These are phyloP conservation scores for Paramecium caudatum DNA, from an alignment of 73 alveolate species.

Conservation along the genomic window DNA sequence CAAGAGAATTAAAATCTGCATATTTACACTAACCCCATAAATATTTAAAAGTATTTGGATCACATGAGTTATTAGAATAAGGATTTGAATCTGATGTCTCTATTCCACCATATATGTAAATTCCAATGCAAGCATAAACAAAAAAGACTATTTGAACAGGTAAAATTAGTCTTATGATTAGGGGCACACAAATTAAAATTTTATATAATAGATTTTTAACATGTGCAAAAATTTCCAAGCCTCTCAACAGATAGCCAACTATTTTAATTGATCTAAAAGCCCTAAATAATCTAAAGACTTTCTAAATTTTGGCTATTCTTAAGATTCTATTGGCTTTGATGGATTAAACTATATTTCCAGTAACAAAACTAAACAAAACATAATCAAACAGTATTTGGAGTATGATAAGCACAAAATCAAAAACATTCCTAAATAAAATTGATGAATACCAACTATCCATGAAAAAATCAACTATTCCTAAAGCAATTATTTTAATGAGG, in stretches of 20 bases:
- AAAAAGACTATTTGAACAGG: conserved; percentile 56
- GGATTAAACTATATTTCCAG: conserved; percentile 40
- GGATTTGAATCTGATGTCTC: not conserved
- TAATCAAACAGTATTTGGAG: conserved; percentile 70
- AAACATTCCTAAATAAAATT: conserved; percentile 45
- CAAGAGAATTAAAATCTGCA: conserved; percentile 62
- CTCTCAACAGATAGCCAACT: conserved; percentile 47
- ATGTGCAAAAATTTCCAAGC: conserved; percentile 63
- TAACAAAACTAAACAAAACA: conserved; percentile 42
- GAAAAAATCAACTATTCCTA: conserved; percentile 44
- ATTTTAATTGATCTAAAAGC: conserved; percentile 72
- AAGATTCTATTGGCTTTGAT: conserved; percentile 74
- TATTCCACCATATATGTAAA: conserved; percentile 45
- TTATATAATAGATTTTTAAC: conserved; percentile 70
- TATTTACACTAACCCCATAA: conserved; percentile 58
- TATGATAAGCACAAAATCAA: conserved; percentile 56
- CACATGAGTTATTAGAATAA: conserved; percentile 9
- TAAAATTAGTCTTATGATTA: conserved; percentile 53
- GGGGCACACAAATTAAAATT: conserved; percentile 71
- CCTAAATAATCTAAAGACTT: conserved; percentile 73
- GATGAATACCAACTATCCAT: conserved; percentile 38
- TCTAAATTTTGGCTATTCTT: conserved; percentile 69
- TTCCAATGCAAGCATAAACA: conserved; percentile 52
- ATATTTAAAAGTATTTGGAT: not conserved
- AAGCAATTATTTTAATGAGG: not conserved